Evolutionary conservation across 31 red algal genomes (phyloP), one percentile per base, ranked within the genome.

Genomic region (Asparagopsis taxiformis): DNA sequence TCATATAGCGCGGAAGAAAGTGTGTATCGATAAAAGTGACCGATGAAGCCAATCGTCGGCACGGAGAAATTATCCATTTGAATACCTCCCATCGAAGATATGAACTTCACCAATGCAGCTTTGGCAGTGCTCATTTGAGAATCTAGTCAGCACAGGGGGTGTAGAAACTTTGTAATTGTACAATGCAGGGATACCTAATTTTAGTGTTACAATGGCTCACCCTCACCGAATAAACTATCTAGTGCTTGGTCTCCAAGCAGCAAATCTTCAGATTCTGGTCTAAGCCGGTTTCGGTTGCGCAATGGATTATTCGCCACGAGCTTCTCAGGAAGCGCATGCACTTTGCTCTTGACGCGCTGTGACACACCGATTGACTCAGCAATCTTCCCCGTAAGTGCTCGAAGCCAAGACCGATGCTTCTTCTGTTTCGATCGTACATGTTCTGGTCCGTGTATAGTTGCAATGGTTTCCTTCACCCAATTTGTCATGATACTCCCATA

Each of bases 221-320:
- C 80, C 21, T 38, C 68, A 16, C 80, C 80, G 55, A 75, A 85
- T 31, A 85, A 62, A 66, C 80, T 85, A 13, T 85, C 80, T 6
- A 85, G 60, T 15, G 80, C 80, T n/a, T 37, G 39, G 17, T 85
- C 80, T 31, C 59, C 70, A 11, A 85, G 62, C 16, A 72, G 59
- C 9, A 85, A n/a, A 13, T 85, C 69, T 53, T 75, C 80, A 32
- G 61, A 8, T 19, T 75, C 57, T 26, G 20, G 24, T 26, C 55
- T 65, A 22, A 20, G 16, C 2, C 55, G 5, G 0, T 82, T 70
- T 2, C 29, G 55, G n/a, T 29, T 51, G 25, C 67, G 52, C n/a
- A 37, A 54, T 16, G 55, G 32, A 33, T 72, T 71, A 58, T 35
- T 51, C 9, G 78, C 48, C 10, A 51, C 41, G 5, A 82, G 33